phyloP scores from a whole-genome alignment of 257 asterid species.

The Avicennia marina region DNA sequence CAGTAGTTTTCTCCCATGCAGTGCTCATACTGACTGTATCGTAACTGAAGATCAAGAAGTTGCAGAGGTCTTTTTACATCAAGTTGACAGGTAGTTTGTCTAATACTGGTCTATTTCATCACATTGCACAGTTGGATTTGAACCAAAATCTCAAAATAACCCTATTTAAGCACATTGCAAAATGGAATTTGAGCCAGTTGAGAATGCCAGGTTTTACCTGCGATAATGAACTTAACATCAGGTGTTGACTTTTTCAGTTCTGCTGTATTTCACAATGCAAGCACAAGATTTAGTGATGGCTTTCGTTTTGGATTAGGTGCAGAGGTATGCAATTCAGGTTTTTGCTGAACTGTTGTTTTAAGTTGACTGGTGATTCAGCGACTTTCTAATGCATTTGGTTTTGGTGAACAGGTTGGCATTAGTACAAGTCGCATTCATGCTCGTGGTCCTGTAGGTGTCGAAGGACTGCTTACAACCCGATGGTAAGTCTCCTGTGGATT shows the following conservation, averaged over 20 bases:
- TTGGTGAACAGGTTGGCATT: slow-evolving; percentile 70
- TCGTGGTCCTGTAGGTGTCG: slow-evolving; percentile 98
- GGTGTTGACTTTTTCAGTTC: slow-evolving; percentile 47
- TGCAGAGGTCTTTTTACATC: slow-evolving; percentile 59
- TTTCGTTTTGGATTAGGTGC: slow-evolving; percentile 94
- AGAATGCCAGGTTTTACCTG: too few relatives aligned
- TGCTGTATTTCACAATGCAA: slow-evolving; percentile 90
- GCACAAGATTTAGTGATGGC: slow-evolving; percentile 88
- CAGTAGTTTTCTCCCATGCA: slow-evolving; percentile 30
- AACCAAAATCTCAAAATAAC: too few relatives aligned
- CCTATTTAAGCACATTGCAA: not conserved
- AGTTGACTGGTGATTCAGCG: too few relatives aligned
- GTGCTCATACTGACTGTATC: slow-evolving; percentile 88
- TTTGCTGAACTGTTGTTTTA: not conserved
- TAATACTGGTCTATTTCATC: not conserved
- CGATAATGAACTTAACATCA: slow-evolving; percentile 8
- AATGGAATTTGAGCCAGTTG: not conserved
- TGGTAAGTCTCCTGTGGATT: slow-evolving; percentile 5
- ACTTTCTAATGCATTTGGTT: slow-evolving; percentile 8
- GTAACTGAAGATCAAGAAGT: slow-evolving; percentile 66
- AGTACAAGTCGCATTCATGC: slow-evolving; percentile 98
- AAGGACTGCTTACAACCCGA: slow-evolving; percentile 88
- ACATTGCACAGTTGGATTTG: not conserved
- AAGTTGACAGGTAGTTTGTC: slow-evolving; percentile 54
- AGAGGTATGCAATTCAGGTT: slow-evolving; percentile 50